Conservation (phyloP, 1,139 yeast species). For the Kodamaea fungicola region DNA sequence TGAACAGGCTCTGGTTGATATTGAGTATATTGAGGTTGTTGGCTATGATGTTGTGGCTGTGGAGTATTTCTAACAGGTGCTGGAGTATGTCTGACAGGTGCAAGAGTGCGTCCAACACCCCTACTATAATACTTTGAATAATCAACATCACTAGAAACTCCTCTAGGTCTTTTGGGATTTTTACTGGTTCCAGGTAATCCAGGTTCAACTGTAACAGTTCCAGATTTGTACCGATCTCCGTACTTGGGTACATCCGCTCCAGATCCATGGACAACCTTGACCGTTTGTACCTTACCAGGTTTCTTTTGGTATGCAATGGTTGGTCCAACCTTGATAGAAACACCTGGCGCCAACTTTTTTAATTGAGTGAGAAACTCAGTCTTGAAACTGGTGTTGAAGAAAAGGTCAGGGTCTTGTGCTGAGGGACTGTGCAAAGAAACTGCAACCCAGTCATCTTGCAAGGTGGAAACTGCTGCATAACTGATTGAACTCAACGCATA, state of each 20-base stretch:
- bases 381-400: constrained; percentile 78
- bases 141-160: constrained; percentile 36
- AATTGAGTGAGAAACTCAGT: constrained; percentile 84
- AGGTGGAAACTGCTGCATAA: constrained; percentile 64
- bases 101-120: constrained; percentile 13
- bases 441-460: constrained; percentile 94
- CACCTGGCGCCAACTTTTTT: constrained; percentile 56
- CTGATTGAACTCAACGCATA: constrained; percentile 61
- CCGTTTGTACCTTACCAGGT: constrained; percentile 75
- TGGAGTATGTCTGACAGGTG: constrained; percentile 6
- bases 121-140: constrained; percentile 43
- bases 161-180: constrained; percentile 71
- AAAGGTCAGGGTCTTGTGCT: constrained; percentile 66
- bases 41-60: constrained; percentile 3
- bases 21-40: constrained; percentile 7
- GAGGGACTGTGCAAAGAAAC: constrained; percentile 54
- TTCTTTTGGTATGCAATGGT: constrained; percentile 84
- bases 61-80: constrained; percentile 9
- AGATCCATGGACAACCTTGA: constrained; percentile 62
- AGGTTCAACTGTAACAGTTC: constrained; percentile 74
- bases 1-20: constrained; percentile 10
- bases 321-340: constrained; percentile 66
- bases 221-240: constrained; percentile 82
- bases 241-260: constrained; percentile 52
- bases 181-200: constrained; percentile 75